phyloP scores from a whole-genome alignment of 768 basidiomycete genomes.

The Mycena galericulata region DNA sequence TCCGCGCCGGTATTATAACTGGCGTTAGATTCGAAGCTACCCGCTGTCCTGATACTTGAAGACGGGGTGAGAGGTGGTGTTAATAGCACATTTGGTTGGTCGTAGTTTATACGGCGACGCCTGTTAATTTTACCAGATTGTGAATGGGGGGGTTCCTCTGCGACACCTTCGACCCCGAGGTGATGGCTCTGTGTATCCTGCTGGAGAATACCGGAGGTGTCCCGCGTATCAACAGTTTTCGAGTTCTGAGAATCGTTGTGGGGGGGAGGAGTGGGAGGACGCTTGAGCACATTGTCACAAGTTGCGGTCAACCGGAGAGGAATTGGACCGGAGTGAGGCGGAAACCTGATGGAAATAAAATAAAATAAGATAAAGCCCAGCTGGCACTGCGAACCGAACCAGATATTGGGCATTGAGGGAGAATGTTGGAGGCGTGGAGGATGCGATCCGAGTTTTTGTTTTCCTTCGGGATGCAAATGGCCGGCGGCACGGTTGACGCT shows the following conservation, averaged over 20 bases:
- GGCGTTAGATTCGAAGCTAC: constrained; percentile 48
- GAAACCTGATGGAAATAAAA: constrained; percentile 57
- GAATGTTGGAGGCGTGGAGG: constrained; percentile 70
- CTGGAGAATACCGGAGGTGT: background rate
- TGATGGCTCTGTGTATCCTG: constrained; percentile 3
- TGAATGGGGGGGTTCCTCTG: background rate
- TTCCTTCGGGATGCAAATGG: constrained; percentile 32
- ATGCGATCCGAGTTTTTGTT: constrained; percentile 41
- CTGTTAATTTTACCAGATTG: constrained; percentile 42
- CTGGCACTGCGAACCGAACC: constrained; percentile 51
- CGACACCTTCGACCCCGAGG: background rate
- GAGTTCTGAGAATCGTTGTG: constrained; percentile 25
- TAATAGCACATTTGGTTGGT: constrained; percentile 55
- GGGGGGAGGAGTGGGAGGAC: constrained; percentile 50
- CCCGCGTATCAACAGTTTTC: background rate
- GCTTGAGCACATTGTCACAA: constrained; percentile 42
- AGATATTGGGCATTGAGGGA: constrained; percentile 78
- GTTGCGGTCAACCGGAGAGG: constrained; percentile 48
- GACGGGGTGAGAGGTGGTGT: constrained; percentile 82
- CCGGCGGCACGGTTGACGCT: constrained; percentile 5
- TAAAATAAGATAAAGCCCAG: background rate
- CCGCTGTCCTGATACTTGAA: constrained; percentile 58
- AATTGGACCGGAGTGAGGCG: constrained; percentile 58
- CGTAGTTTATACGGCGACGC: constrained; percentile 50
- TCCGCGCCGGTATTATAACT: constrained; percentile 40